These are phyloP conservation scores for Gremmenia infestans DNA, from an alignment of 2,329 filamentous ascomycete genomes.

Conservation along the genomic window DNA sequence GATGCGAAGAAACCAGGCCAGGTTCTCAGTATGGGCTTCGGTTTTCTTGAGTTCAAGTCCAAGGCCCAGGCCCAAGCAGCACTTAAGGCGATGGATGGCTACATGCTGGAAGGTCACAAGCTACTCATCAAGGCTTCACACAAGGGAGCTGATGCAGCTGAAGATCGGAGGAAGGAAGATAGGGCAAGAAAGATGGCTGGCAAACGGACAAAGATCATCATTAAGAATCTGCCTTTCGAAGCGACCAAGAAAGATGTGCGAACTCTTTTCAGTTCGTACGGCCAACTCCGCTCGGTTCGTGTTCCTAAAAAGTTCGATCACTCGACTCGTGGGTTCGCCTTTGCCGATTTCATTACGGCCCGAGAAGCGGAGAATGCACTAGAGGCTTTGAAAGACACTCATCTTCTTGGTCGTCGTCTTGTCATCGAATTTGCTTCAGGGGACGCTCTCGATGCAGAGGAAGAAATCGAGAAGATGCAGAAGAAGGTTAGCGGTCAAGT, in stretches of 20 bases:
- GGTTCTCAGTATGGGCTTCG: slow-evolving; percentile 93
- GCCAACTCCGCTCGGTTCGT: slow-evolving; percentile 85
- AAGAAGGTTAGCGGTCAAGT: slow-evolving; percentile 88
- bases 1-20: slow-evolving; percentile 89
- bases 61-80: slow-evolving; percentile 76
- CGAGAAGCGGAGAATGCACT: slow-evolving; percentile 88
- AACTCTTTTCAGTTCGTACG: slow-evolving; percentile 81
- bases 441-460: slow-evolving; percentile 86
- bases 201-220: slow-evolving; percentile 84
- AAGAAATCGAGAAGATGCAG: slow-evolving; percentile 95
- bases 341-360: slow-evolving; percentile 89
- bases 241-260: slow-evolving; percentile 88
- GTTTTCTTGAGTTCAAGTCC: slow-evolving; percentile 83
- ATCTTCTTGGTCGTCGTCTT: slow-evolving; percentile 82
- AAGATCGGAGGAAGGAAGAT: slow-evolving; percentile 79
- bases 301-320: slow-evolving; percentile 94
- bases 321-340: slow-evolving; percentile 86
- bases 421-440: slow-evolving; percentile 89
- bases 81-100: slow-evolving; percentile 79
- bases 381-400: slow-evolving; percentile 85
- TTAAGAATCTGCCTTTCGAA: slow-evolving; percentile 98
- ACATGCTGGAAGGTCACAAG: slow-evolving; percentile 80
- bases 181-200: slow-evolving; percentile 72
- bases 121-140: slow-evolving; percentile 83
- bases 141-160: slow-evolving; percentile 79